A percentile compares a stretch with the other conserved stretches of the same genome.
These are phyloP conservation scores for Penicillium lagena DNA, from an alignment of 495 filamentous ascomycete genomes.

Conservation along the genomic window DNA sequence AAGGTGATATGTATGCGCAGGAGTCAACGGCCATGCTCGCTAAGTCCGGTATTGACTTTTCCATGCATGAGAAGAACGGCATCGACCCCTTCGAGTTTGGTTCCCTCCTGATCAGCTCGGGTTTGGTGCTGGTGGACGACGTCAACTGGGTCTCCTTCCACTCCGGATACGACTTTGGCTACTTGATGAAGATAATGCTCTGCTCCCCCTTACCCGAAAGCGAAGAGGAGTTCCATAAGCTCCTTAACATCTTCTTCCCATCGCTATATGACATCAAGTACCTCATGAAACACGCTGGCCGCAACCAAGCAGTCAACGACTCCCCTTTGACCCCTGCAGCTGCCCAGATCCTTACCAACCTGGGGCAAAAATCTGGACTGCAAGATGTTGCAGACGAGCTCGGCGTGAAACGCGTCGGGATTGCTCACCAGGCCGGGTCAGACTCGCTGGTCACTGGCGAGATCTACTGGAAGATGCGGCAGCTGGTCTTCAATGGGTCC, in stretches of 20 bases:
- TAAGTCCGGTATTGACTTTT: slow-evolving; percentile 84
- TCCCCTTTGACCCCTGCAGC: slow-evolving; percentile 55
- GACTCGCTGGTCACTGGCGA: slow-evolving; percentile 89
- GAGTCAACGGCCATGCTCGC: slow-evolving; percentile 83
- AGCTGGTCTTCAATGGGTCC: slow-evolving; percentile 75
- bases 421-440: slow-evolving; percentile 83
- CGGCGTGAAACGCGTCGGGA: slow-evolving; percentile 77
- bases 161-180: slow-evolving; percentile 98
- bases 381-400: slow-evolving; percentile 92
- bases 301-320: slow-evolving; percentile 54
- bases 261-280: slow-evolving; percentile 94
- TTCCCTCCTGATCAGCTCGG: slow-evolving; percentile 81
- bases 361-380: slow-evolving; percentile 80
- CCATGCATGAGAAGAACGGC: slow-evolving; percentile 73
- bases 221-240: slow-evolving; percentile 76
- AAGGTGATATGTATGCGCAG: slow-evolving; percentile 94
- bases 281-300: slow-evolving; percentile 80
- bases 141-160: slow-evolving; percentile 97
- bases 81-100: slow-evolving; percentile 89
- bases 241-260: slow-evolving; percentile 87
- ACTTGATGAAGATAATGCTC: slow-evolving; percentile 86
- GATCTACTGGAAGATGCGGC: slow-evolving; percentile 84
- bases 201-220: slow-evolving; percentile 75
- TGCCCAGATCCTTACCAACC: slow-evolving; percentile 63
- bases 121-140: slow-evolving; percentile 79